These are phyloP conservation scores for Hortaea werneckii DNA, from an alignment of 2,329 filamentous ascomycete genomes.

Conservation along the genomic window DNA sequence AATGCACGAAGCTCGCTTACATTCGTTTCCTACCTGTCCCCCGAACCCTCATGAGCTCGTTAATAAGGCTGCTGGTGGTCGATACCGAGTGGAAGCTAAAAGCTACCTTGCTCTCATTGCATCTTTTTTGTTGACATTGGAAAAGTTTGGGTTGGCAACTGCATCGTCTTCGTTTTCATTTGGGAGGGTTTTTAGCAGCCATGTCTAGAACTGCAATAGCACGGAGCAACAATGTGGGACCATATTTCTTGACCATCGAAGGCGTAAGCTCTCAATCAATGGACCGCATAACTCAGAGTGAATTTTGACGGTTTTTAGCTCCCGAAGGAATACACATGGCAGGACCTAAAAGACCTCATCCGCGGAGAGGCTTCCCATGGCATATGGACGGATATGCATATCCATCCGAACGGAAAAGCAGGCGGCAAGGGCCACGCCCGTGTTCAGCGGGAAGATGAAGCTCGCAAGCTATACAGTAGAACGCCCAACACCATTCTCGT, in stretches of 20 bases:
- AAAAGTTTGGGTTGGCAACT: background rate
- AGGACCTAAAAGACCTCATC: slow-evolving; percentile 23
- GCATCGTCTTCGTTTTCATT: background rate
- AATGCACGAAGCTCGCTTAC: no score
- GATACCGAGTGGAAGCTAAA: background rate
- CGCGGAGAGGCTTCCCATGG: slow-evolving; percentile 19
- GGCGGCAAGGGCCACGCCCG: slow-evolving; percentile 16
- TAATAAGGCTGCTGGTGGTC: background rate
- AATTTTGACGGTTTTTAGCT: slow-evolving; percentile 9
- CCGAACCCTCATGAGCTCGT: background rate
- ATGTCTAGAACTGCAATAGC: background rate
- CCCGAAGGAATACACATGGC: slow-evolving; percentile 21
- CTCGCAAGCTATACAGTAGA: slow-evolving; percentile 16
- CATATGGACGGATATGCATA: slow-evolving; percentile 20
- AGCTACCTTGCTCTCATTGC: background rate
- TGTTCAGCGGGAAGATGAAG: slow-evolving; percentile 17
- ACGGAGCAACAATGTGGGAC: background rate
- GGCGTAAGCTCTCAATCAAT: slow-evolving; percentile 7
- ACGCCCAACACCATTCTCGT: background rate
- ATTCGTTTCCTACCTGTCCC: no score
- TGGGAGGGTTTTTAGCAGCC: background rate
- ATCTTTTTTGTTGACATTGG: background rate
- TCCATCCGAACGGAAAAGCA: slow-evolving; percentile 12
- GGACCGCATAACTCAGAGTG: background rate
- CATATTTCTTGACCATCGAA: slow-evolving; percentile 10